Evolutionary conservation across 2,329 filamentous ascomycete genomes (phyloP).

Genomic region (Venturia asperata): DNA sequence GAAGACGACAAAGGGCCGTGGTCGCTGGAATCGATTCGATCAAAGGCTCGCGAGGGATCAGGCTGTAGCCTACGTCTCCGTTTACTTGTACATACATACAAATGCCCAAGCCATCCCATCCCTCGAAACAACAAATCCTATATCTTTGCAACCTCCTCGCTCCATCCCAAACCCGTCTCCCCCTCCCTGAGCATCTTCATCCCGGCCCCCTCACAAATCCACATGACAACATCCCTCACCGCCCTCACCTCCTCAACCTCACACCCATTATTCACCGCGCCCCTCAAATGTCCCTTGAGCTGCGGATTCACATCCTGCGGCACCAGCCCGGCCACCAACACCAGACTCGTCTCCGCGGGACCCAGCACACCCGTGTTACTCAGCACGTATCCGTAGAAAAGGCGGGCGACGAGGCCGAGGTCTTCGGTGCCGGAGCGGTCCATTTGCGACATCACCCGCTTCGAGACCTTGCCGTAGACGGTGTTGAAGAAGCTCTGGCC

Average conservation of each 20-base stretch:
- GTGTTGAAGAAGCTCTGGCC: constrained; percentile 43
- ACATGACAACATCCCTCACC: constrained; percentile 41
- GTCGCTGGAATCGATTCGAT: too few species aligned
- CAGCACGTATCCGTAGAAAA: constrained; percentile 46
- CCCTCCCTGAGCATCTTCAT: constrained; percentile 38
- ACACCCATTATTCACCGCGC: constrained; percentile 45
- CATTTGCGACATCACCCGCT: constrained; percentile 44
- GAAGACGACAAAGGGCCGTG: too few species aligned
- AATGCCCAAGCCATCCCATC: too few species aligned
- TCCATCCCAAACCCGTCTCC: constrained; percentile 42
- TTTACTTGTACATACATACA: too few species aligned
- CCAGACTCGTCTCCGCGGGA: constrained; percentile 44
- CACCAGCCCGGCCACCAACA: constrained; percentile 46
- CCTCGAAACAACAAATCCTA: constrained; percentile 21
- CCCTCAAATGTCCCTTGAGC: constrained; percentile 47
- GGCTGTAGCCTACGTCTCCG: too few species aligned
- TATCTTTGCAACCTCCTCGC: constrained; percentile 38
- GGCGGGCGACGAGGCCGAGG: constrained; percentile 41
- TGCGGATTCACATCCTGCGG: constrained; percentile 50
- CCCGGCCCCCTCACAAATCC: constrained; percentile 42
- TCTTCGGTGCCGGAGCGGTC: constrained; percentile 45
- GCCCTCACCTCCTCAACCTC: constrained; percentile 44
- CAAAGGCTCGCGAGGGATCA: too few species aligned
- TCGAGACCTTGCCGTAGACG: constrained; percentile 46
- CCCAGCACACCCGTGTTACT: constrained; percentile 43